These are phyloP conservation scores for Tolypocladium pustulatum DNA, from an alignment of 2,329 filamentous ascomycete genomes.

Conservation along the genomic window DNA sequence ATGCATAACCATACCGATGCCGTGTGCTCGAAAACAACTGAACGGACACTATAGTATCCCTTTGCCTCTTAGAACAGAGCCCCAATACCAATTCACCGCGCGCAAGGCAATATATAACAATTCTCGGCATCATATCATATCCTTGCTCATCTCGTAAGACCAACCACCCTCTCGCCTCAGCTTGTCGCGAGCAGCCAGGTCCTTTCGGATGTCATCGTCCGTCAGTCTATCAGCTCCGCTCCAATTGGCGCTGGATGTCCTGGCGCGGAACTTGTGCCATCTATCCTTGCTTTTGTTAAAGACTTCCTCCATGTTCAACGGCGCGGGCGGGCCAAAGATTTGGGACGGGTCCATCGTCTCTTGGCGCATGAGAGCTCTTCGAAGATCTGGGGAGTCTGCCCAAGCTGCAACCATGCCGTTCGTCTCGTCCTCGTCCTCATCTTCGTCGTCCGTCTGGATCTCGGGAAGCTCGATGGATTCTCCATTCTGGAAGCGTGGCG, in stretches of 20 bases:
- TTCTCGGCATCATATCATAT: constrained; percentile 25
- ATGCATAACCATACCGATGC: background rate
- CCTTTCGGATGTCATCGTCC: constrained; percentile 74
- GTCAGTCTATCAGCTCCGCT: constrained; percentile 71
- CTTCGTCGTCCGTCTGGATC: constrained; percentile 89
- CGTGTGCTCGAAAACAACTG: background rate
- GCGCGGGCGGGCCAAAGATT: constrained; percentile 82
- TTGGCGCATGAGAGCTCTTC: constrained; percentile 64
- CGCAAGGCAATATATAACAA: background rate
- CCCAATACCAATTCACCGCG: background rate
- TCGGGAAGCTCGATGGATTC: constrained; percentile 89
- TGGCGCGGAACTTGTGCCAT: constrained; percentile 76
- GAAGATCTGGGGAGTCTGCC: constrained; percentile 80
- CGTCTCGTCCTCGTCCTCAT: constrained; percentile 63
- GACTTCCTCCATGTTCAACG: constrained; percentile 91
- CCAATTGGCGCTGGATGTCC: constrained; percentile 95
- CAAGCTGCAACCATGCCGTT: constrained; percentile 56
- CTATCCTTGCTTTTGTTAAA: constrained; percentile 83
- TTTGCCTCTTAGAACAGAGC: background rate
- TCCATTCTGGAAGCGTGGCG: constrained; percentile 78
- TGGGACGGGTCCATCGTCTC: constrained; percentile 74
- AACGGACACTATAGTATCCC: background rate
- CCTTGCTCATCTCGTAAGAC: constrained; percentile 54
- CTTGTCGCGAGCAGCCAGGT: constrained; percentile 68
- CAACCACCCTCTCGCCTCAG: constrained; percentile 77